These are phyloP conservation scores for Climacium dendroides DNA, from an alignment of 225 moss, liverwort and hornwort genomes.

Conservation along the genomic window DNA sequence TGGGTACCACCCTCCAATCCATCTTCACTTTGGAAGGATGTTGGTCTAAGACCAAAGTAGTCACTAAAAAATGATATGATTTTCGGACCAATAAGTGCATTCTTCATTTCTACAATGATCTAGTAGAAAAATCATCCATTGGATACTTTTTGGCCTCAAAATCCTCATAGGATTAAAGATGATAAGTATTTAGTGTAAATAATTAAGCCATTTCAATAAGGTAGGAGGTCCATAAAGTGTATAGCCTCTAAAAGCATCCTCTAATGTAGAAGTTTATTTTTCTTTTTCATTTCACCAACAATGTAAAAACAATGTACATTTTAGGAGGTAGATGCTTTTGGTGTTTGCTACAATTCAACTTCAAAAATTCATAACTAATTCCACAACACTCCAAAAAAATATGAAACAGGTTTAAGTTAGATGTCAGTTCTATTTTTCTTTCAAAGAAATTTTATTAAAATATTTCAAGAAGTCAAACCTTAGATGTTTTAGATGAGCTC, in stretches of 20 bases:
- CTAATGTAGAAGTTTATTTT: neutral
- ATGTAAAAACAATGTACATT: no score
- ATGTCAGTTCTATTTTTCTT: neutral
- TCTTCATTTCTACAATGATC: neutral
- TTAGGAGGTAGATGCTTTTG: fast-evolving
- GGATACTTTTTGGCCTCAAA: neutral
- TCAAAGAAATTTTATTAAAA: neutral
- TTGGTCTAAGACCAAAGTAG: neutral
- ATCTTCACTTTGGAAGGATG: fast-evolving
- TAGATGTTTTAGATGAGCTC: no score
- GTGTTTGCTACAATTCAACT: neutral
- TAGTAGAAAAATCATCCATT: neutral
- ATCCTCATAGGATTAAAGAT: neutral
- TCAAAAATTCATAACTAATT: neutral
- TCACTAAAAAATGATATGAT: neutral
- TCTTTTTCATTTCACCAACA: neutral
- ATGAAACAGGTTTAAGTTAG: neutral
- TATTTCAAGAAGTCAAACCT: neutral
- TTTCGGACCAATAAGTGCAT: neutral
- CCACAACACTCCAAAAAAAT: neutral
- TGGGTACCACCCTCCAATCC: fast-evolving
- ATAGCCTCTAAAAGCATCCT: no score
- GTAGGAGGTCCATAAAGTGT: no score
- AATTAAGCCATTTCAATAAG: no score
- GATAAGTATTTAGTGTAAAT: neutral